Evolutionary conservation across 2,329 filamentous ascomycete genomes (phyloP).

Genomic region (Chalaropsis thielavioides): DNA sequence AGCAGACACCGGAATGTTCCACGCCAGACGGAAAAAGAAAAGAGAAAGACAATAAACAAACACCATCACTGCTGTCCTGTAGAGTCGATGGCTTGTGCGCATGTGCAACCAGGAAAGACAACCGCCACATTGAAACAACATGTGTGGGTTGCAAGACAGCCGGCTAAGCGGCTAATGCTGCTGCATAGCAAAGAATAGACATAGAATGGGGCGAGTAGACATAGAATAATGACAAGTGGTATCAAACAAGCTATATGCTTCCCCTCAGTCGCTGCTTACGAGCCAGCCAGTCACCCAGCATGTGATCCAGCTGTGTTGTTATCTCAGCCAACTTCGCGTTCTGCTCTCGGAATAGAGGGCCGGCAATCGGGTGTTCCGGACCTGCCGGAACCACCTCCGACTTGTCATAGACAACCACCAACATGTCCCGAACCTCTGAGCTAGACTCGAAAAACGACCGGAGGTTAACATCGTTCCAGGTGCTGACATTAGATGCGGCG

Average conservation of each 20-base stretch:
- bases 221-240: not conserved
- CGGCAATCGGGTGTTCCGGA: slow-evolving; percentile 72
- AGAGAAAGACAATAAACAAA: slow-evolving; percentile 9
- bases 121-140: too few species aligned
- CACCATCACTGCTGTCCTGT: slow-evolving; percentile 4
- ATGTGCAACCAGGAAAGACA: too few species aligned
- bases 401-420: slow-evolving; percentile 87
- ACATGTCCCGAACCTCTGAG: slow-evolving; percentile 74
- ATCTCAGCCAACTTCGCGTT: slow-evolving; percentile 77
- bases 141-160: not conserved
- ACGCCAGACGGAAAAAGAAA: slow-evolving; percentile 3
- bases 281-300: slow-evolving; percentile 71
- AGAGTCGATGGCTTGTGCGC: not conserved
- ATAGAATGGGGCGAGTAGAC: not conserved
- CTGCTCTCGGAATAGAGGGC: slow-evolving; percentile 70
- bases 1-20: not conserved
- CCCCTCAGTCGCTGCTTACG: slow-evolving; percentile 50
- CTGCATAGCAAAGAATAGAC: not conserved
- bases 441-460: slow-evolving; percentile 73
- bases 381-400: slow-evolving; percentile 64
- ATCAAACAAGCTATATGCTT: slow-evolving; percentile 26
- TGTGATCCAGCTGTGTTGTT: slow-evolving; percentile 72
- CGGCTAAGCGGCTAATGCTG: not conserved
- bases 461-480: slow-evolving; percentile 78
- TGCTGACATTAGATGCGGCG: slow-evolving; percentile 32